Evolutionary conservation across 2,329 filamentous ascomycete genomes (phyloP), one percentile per base, ranked within the genome.

Genomic region (Hawksworthiomyces lignivorus): DNA sequence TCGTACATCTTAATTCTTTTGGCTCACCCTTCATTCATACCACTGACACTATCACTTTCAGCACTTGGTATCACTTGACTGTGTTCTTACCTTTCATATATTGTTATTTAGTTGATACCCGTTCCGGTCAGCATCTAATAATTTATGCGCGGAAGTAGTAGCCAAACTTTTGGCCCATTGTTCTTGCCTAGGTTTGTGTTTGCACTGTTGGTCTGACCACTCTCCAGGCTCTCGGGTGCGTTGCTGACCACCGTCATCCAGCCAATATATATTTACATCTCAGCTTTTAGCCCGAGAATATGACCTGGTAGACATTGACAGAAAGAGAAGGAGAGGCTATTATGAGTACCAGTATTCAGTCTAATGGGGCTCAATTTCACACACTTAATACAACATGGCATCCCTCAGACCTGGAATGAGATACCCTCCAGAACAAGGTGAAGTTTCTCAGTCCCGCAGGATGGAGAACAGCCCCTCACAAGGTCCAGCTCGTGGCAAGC

Each of bases 351-450:
- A 12, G 18, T 36, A 33, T 37, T 9, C 10, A 35, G 26, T n/a
- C 38, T 35, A 14, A 44, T 39, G 36, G 36, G 36, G 19, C 9
- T 32, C 34, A 32, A 20, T 17, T 37, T 11, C 31, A 21, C 12
- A 5, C 15, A 7, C 17, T 22, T 34, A 5, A 2, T 24, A 35
- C n/a, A 47, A 15, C 20, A 48, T 48, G 46, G 39, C 43, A 36
- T 42, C 46, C 14, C 24, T 35, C 28, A 21, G 46, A 35, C 39
- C 46, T 27, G 42, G 42, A 5, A 11, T 28, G 17, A 21, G 29
- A 11, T 18, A 33, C n/a, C 31, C 42, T 15, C 45, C 29, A 19
- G 36, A 32, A 15, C 39, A 41, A 22, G 29, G 12, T 22, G 29
- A 36, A 22, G 21, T 20, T 17, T 20, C 21, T 24, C 12, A 26